Conservation (phyloP, 345 rosid genomes). For the Gossypium mustelinum region DNA sequence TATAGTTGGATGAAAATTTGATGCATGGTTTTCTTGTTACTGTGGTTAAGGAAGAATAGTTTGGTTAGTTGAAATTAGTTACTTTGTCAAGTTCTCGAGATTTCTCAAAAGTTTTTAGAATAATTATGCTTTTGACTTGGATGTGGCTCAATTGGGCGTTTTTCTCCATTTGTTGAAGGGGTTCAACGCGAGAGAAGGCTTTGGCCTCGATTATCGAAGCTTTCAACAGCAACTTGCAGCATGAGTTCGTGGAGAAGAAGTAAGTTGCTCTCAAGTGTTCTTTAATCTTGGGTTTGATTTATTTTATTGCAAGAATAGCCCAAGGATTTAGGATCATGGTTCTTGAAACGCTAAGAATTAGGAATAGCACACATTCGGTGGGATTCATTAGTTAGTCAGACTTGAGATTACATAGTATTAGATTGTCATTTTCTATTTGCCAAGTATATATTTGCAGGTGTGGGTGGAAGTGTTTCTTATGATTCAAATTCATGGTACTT, state of each 20-base stretch:
- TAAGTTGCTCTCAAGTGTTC: constrained; percentile 22
- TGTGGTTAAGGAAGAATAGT: background rate
- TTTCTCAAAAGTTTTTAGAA: background rate
- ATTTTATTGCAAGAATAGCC: background rate
- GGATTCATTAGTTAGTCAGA: background rate
- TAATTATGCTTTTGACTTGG: background rate
- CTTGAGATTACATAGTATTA: background rate
- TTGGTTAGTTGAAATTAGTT: background rate
- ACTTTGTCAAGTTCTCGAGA: background rate
- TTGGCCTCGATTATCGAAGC: constrained; percentile 62
- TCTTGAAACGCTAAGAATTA: background rate
- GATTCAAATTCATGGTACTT: background rate
- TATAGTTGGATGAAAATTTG: background rate
- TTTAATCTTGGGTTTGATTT: background rate
- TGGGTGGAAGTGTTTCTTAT: background rate
- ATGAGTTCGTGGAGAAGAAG: constrained; percentile 76
- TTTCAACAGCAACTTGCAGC: constrained; percentile 62
- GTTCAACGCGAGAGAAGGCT: constrained; percentile 82
- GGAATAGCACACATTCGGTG: background rate
- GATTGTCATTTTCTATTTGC: background rate
- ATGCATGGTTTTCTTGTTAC: background rate
- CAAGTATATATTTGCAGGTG: background rate
- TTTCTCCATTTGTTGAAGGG: constrained; percentile 38
- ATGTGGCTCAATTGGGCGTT: constrained; percentile 13
- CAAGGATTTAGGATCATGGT: background rate